Evolutionary conservation across 1,139 yeast genomes (phyloP).

Genomic region (Diutina pseudorugosa): DNA sequence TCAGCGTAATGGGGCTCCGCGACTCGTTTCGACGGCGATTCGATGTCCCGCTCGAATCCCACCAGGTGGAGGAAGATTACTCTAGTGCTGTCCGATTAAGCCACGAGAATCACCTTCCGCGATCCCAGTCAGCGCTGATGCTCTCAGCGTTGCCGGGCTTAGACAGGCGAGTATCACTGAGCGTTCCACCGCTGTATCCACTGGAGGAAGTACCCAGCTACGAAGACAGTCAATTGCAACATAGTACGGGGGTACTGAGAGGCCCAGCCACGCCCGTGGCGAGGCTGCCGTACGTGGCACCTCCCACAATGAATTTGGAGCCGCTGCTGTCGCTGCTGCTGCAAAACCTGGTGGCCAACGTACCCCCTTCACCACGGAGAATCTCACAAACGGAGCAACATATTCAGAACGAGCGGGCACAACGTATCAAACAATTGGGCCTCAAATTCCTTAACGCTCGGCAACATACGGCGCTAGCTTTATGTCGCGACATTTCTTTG

Average conservation of each 20-base stretch:
- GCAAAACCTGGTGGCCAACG: neutral
- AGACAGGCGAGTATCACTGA: neutral
- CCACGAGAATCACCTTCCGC: neutral
- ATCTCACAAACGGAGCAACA: neutral
- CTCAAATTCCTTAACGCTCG: constrained; percentile 58
- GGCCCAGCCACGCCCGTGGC: neutral
- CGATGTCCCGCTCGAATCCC: constrained; percentile 19
- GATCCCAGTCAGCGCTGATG: neutral
- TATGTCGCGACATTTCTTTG: constrained; percentile 62
- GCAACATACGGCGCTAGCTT: constrained; percentile 64
- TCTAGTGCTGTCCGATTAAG: constrained; percentile 9
- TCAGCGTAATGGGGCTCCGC: constrained; percentile 10
- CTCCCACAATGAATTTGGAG: neutral
- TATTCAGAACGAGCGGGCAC: neutral
- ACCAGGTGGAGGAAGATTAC: constrained; percentile 26
- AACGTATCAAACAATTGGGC: constrained; percentile 37
- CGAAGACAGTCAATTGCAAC: neutral
- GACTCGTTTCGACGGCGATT: constrained; percentile 19
- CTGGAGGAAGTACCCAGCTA: constrained; percentile 2
- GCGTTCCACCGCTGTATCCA: neutral
- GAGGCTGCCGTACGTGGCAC: neutral
- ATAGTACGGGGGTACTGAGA: neutral
- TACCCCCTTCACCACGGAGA: neutral
- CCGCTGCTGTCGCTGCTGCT: constrained; percentile 3
- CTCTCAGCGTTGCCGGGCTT: neutral